phyloP scores from a whole-genome alignment of 2,329 filamentous ascomycete genomes.

The Thelonectria rubi region DNA sequence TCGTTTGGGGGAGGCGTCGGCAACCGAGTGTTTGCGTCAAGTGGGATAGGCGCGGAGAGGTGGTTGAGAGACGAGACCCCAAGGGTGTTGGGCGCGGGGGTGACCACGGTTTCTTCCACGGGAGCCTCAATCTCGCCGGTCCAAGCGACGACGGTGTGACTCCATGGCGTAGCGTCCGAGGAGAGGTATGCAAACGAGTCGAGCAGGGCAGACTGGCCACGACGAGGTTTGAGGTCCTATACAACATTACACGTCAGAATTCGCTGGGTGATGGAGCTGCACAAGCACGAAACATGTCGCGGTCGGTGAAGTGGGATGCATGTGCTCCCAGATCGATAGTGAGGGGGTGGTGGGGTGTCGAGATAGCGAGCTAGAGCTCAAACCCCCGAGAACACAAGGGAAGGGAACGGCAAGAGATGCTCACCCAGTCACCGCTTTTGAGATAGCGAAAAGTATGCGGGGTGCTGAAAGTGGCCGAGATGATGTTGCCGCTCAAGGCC shows the following conservation, averaged over 20 bases:
- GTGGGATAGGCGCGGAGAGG: constrained; percentile 80
- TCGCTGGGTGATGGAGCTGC: not conserved
- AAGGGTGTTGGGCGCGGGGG: constrained; percentile 57
- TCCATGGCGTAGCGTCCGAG: constrained; percentile 85
- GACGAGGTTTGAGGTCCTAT: constrained; percentile 78
- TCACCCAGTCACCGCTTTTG: constrained; percentile 69
- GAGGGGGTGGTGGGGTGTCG: constrained; percentile 27
- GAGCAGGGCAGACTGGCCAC: constrained; percentile 90
- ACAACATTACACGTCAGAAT: constrained; percentile 9
- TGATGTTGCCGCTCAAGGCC: constrained; percentile 70
- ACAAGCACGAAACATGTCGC: constrained; percentile 18
- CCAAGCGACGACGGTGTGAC: constrained; percentile 93
- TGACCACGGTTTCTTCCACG: constrained; percentile 54
- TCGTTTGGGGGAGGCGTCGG: constrained; percentile 69
- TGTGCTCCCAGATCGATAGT: constrained; percentile 22
- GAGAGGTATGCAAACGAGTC: constrained; percentile 90
- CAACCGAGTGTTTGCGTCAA: constrained; percentile 67
- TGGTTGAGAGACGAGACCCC: constrained; percentile 70
- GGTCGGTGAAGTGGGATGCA: constrained; percentile 16
- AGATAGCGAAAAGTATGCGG: constrained; percentile 68
- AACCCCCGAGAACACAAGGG: constrained; percentile 1
- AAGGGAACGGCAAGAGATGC: constrained; percentile 39
- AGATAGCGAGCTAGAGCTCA: constrained; percentile 6
- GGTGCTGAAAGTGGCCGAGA: constrained; percentile 72
- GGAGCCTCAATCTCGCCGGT: constrained; percentile 81